Evolutionary conservation across 192 early-diverging fungal genomes (phyloP).

Genomic region (Entomortierella lignicola): DNA sequence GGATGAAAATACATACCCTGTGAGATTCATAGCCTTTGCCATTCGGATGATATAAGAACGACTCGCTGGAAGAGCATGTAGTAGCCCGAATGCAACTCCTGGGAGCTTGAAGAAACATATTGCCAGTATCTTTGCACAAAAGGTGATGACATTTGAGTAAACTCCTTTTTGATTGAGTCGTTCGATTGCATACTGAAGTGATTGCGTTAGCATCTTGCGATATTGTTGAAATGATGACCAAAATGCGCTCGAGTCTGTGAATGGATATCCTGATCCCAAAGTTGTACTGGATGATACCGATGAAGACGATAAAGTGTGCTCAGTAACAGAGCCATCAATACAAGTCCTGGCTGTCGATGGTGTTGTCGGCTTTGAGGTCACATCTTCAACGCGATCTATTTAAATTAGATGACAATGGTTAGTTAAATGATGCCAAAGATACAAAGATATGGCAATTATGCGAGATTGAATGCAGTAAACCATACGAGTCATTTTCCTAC

Average conservation of each 20-base stretch:
- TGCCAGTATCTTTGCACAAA: conserved; percentile 63
- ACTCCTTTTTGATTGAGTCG: conserved; percentile 57
- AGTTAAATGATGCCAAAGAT: neutral
- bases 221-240: conserved; percentile 54
- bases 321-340: conserved; percentile 48
- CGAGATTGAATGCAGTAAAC: neutral
- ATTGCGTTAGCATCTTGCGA: conserved; percentile 40
- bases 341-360: conserved; percentile 49
- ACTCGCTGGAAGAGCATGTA: conserved; percentile 57
- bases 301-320: conserved; percentile 36
- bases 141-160: conserved; percentile 61
- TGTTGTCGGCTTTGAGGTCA: conserved; percentile 43
- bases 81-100: conserved; percentile 55
- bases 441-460: too few relatives aligned
- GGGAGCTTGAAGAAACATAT: conserved; percentile 64
- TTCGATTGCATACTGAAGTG: conserved; percentile 58
- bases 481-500: conserved; percentile 7
- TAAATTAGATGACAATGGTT: neutral
- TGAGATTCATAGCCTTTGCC: conserved; percentile 43
- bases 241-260: conserved; percentile 44
- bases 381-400: conserved; percentile 44
- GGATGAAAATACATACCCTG: conserved; percentile 20
- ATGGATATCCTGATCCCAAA: conserved; percentile 46
- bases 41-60: conserved; percentile 54
- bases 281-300: conserved; percentile 51